Conservation (phyloP, 225 moss, liverwort and hornwort species). For the Pleurozium schreberi region DNA sequence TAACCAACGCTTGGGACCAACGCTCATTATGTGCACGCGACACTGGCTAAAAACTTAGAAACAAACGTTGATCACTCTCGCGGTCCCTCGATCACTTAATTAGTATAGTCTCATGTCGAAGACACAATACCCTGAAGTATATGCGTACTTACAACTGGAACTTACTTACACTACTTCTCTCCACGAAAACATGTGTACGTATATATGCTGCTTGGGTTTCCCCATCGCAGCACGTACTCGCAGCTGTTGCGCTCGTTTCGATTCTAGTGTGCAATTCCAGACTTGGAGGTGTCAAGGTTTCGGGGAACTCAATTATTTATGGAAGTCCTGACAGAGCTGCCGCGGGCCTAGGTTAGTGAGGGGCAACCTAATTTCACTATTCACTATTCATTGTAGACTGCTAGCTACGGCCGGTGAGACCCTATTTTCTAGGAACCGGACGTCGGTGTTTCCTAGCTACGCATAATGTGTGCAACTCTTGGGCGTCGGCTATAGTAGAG, state of each 20-base stretch:
- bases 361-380: too few relatives aligned
- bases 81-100: background rate
- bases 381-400: too few relatives aligned
- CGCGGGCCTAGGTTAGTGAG: too few relatives aligned
- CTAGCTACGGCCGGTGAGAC: background rate
- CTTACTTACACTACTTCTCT: too few relatives aligned
- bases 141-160: background rate
- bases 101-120: too few relatives aligned
- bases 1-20: too few relatives aligned
- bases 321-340: too few relatives aligned
- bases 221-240: background rate
- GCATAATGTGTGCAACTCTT: background rate
- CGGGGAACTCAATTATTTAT: background rate
- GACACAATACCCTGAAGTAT: too few relatives aligned
- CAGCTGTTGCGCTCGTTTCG: background rate
- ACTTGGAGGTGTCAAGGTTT: background rate
- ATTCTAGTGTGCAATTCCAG: too few relatives aligned
- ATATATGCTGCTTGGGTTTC: background rate
- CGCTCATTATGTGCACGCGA: background rate
- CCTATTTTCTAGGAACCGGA: background rate
- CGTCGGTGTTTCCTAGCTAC: background rate
- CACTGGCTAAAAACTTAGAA: background rate
- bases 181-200: background rate
- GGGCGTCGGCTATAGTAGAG: background rate
- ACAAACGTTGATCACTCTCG: background rate